Percentiles rank a stretch among this genome's conserved stretches.
phyloP scores from a whole-genome alignment of 192 early-diverging fungal species.

The Chytriomyces sp. region DNA sequence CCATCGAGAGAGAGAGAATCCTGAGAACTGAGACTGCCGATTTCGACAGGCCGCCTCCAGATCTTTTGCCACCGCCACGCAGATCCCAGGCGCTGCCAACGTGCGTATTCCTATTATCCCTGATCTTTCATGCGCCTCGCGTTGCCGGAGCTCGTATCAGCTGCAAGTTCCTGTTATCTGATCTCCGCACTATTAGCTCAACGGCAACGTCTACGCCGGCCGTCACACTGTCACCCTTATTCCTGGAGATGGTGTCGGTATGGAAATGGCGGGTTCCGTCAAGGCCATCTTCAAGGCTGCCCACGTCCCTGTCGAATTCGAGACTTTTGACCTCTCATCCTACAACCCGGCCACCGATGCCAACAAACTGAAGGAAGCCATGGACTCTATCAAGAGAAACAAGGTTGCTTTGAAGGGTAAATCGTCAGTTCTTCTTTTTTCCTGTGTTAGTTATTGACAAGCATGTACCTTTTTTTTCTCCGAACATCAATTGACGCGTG shows the following conservation, averaged over 20 bases:
- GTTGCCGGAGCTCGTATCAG: background rate
- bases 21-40: background rate
- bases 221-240: constrained; percentile 95
- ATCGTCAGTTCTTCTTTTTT: constrained; percentile 10
- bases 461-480: background rate
- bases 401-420: constrained; percentile 97
- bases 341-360: constrained; percentile 77
- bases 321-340: constrained; percentile 96
- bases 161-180: background rate
- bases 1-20: background rate
- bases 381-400: constrained; percentile 90
- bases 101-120: constrained; percentile 5
- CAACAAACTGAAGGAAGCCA: constrained; percentile 81
- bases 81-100: constrained; percentile 9
- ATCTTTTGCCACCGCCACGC: constrained; percentile 15
- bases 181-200: constrained; percentile 1
- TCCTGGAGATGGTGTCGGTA: constrained; percentile 97
- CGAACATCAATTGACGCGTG: background rate
- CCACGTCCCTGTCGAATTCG: constrained; percentile 93
- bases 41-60: constrained; percentile 2
- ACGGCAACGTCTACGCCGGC: constrained; percentile 77
- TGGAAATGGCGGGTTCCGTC: constrained; percentile 87
- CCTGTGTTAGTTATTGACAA: constrained; percentile 1
- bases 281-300: constrained; percentile 94
- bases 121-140: background rate